Evolutionary conservation across 805 yeast species (phyloP), one percentile per base, ranked within the genome.

Genomic region (Ogataea nonfermentans): DNA sequence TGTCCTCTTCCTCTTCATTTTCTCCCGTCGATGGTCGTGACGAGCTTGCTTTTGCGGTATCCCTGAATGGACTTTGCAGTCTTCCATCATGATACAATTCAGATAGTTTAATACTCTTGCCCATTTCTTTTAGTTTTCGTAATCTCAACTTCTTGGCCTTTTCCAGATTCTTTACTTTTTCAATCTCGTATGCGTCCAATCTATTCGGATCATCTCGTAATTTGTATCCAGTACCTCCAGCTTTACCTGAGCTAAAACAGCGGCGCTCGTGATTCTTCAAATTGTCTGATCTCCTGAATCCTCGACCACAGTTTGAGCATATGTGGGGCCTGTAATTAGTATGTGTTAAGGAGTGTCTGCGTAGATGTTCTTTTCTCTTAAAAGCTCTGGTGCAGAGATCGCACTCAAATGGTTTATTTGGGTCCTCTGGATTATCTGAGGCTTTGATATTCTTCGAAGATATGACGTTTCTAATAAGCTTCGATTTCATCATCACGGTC

Each of bases 221-320:
- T 14, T 32, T 50, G 25, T 52, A 52, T 4, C 56, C 56, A 11
- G 49, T 50, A 22, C 49, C 44, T 24, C 43, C 47, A 6, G 39
- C 40, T 28, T 49, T 49, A 7, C 44, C 40, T 11, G 55, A 48
- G 15, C 43, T 43, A 14, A 49, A 47, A 31, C 59, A 55, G 26
- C 57, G 47, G 13, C 50, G 44, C 32, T 53, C 49, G 32, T 57
- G 62, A 20, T 51, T 53, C 31, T 48, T 55, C 40, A 57, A 35
- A 32, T 57, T 56, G 32, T 56, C 62, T 1, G 62, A 55, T 32
- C 61, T 43, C 34, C 57, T 50, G 37, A 57, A 57, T 10, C 56
- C 55, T 12, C 53, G 42, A 2, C 56, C 55, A 46, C 62, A 57
- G 20, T 43, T 46, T 6, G 47, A 37, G 42, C 62, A 57, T 14